Evolutionary conservation across 768 basidiomycete genomes (phyloP).

Genomic region (Lactarius tabidus): DNA sequence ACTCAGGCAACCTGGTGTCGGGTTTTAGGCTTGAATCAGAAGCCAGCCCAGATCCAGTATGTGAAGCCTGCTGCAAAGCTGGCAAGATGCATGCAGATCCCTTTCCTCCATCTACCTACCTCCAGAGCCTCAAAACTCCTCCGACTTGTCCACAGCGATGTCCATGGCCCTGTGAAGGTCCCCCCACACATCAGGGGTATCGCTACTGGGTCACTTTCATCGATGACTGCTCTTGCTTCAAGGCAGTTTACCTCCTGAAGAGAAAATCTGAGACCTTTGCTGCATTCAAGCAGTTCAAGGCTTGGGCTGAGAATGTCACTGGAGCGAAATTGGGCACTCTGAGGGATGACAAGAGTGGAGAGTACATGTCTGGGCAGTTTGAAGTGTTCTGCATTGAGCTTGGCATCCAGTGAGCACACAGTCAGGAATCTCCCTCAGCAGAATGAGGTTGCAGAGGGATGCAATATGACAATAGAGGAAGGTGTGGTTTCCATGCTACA

Average conservation of each 20-base stretch:
- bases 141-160: not conserved
- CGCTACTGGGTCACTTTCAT: not conserved
- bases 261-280: constrained; percentile 29
- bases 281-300: constrained; percentile 32
- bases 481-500: not conserved
- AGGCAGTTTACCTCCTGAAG: not conserved
- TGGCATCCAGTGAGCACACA: constrained; percentile 27
- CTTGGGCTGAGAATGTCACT: constrained; percentile 31
- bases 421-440: constrained; percentile 31
- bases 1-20: not conserved
- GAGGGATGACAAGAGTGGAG: constrained; percentile 30
- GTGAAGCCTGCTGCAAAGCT: not conserved
- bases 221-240: not conserved
- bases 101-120: not conserved
- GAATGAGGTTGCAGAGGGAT: constrained; percentile 42
- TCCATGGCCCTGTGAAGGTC: not conserved
- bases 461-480: constrained; percentile 32
- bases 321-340: constrained; percentile 18
- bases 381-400: constrained; percentile 11
- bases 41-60: not conserved
- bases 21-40: not conserved
- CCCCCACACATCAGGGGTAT: not conserved
- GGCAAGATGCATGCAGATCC: not conserved
- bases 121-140: not conserved
- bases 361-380: constrained; percentile 28